A percentile compares a stretch with the other conserved stretches of the same genome.
Conservation (phyloP, 2,329 filamentous ascomycete species). For the Cytospora leucostoma region DNA sequence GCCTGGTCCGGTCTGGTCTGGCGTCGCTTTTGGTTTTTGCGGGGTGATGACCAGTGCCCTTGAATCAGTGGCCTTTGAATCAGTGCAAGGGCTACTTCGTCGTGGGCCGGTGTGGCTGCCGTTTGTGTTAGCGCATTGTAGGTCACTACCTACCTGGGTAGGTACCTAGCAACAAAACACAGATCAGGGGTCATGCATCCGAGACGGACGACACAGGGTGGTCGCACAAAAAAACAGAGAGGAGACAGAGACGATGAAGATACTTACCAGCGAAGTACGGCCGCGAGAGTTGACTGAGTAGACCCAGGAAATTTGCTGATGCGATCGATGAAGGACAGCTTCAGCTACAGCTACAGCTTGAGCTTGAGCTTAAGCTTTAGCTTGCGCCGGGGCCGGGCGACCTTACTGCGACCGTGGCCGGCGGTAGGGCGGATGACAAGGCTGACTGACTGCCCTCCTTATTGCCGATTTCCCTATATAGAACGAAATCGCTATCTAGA, state of each 20-base stretch:
- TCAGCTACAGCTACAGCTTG: not conserved
- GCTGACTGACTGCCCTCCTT: conserved; percentile 6
- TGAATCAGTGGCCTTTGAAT: conserved; percentile 1
- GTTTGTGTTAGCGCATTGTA: conserved; percentile 17
- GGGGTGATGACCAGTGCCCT: not conserved
- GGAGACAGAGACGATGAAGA: not conserved
- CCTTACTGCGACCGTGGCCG: conserved; percentile 8
- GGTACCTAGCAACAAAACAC: not conserved
- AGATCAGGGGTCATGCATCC: conserved; percentile 12
- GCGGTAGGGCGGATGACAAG: conserved; percentile 4
- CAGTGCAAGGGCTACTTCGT: conserved; percentile 12
- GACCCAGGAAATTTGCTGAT: not conserved
- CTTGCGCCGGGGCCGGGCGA: conserved; percentile 14
- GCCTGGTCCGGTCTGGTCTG: not conserved
- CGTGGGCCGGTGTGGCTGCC: conserved; percentile 12
- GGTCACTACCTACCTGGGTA: no score
- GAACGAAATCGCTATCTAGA: not conserved
- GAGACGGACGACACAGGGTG: conserved; percentile 14
- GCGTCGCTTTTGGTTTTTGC: not conserved
- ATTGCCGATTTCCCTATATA: not conserved
- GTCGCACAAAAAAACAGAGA: not conserved
- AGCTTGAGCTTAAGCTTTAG: not conserved
- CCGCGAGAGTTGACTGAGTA: not conserved
- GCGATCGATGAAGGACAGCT: not conserved
- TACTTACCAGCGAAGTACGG: not conserved